Conservation (phyloP, 2,329 filamentous ascomycete species). For the Aspergillus latus region DNA sequence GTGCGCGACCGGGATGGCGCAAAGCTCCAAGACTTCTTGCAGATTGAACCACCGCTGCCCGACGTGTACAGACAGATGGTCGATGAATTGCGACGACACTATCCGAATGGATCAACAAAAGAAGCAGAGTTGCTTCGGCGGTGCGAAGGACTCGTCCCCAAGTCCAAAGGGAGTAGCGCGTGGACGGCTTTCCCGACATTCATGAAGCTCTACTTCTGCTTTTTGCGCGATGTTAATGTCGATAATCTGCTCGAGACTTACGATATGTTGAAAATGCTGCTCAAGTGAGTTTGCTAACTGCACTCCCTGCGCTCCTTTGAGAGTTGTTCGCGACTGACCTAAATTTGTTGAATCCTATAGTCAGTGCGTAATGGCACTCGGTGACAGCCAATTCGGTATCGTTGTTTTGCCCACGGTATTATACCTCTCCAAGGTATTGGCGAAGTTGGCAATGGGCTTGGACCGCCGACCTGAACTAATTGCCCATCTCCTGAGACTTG, state of each 20-base stretch:
- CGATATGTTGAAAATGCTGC: constrained; percentile 68
- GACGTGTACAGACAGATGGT: constrained; percentile 68
- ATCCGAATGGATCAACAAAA: constrained; percentile 49
- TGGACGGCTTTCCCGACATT: constrained; percentile 80
- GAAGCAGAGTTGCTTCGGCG: constrained; percentile 58
- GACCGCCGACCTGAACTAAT: constrained; percentile 78
- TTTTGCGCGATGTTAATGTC: constrained; percentile 77
- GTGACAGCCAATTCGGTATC: constrained; percentile 74
- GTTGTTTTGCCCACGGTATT: constrained; percentile 82
- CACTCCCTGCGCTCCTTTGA: not conserved
- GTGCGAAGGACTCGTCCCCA: constrained; percentile 64
- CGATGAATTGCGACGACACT: constrained; percentile 63
- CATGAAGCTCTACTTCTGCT: constrained; percentile 76
- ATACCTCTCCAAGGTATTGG: constrained; percentile 75
- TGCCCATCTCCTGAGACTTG: constrained; percentile 55
- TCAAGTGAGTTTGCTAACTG: constrained; percentile 60
- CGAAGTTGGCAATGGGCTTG: constrained; percentile 78
- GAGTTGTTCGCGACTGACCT: not conserved
- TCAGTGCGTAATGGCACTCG: constrained; percentile 78
- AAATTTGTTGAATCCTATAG: constrained; percentile 44
- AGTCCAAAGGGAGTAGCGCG: constrained; percentile 62
- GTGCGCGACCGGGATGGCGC: constrained; percentile 64
- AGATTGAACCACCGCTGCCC: constrained; percentile 70
- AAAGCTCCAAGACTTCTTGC: constrained; percentile 67
- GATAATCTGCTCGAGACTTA: constrained; percentile 74